A percentile compares a stretch with the other conserved stretches of the same genome.
Conservation (phyloP, 495 filamentous ascomycete genomes). For the Penicillium waksmanii region DNA sequence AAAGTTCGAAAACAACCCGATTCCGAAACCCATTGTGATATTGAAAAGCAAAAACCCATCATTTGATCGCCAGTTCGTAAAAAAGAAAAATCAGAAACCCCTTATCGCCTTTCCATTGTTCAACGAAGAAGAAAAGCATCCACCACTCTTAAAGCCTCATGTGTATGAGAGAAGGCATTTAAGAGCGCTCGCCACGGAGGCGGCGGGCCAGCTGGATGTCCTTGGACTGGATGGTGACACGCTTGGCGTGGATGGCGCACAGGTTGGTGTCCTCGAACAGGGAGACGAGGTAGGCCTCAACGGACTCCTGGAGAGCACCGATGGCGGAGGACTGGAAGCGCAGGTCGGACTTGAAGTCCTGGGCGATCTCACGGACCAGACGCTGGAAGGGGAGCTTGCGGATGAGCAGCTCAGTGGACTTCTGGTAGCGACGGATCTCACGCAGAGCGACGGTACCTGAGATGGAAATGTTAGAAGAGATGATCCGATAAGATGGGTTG, state of each 20-base stretch:
- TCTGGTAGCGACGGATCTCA: slow-evolving; percentile 99
- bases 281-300: slow-evolving; percentile 99
- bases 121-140: slow-evolving; percentile 40
- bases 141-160: slow-evolving; percentile 29
- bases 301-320: slow-evolving; percentile 99
- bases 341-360: slow-evolving; percentile 99
- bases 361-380: slow-evolving; percentile 99
- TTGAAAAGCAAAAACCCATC: slow-evolving; percentile 51
- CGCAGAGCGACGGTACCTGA: slow-evolving; percentile 99
- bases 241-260: slow-evolving; percentile 99
- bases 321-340: slow-evolving; percentile 99
- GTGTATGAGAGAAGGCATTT: slow-evolving; percentile 31
- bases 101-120: slow-evolving; percentile 53
- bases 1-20: slow-evolving; percentile 44
- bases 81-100: slow-evolving; percentile 47
- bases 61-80: slow-evolving; percentile 55
- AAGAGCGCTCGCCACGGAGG: slow-evolving; percentile 93
- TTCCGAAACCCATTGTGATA: slow-evolving; percentile 50
- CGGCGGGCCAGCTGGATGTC: slow-evolving; percentile 97
- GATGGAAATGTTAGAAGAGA: slow-evolving; percentile 35
- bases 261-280: slow-evolving; percentile 99
- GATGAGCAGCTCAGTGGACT: slow-evolving; percentile 99
- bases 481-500: neutral
- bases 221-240: slow-evolving; percentile 94
- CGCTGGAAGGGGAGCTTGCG: slow-evolving; percentile 99